These are phyloP conservation scores for Xylaria polymorpha DNA, from an alignment of 2,329 filamentous ascomycete species.

Conservation along the genomic window DNA sequence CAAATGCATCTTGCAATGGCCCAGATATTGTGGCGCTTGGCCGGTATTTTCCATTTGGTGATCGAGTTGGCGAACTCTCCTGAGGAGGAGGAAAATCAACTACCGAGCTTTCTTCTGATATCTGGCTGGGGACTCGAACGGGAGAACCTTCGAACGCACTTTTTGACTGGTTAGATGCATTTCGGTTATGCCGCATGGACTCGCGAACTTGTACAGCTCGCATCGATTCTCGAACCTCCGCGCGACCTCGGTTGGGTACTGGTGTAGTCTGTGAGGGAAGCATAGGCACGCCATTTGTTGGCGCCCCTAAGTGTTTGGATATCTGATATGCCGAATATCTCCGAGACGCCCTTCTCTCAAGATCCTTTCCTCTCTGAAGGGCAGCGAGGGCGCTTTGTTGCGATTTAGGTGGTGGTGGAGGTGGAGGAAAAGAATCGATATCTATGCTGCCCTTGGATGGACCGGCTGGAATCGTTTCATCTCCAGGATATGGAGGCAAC, in stretches of 20 bases:
- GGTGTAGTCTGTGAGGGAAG: constrained; percentile 86
- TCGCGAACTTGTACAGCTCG: constrained; percentile 71
- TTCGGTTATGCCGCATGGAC: constrained; percentile 61
- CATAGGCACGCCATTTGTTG: constrained; percentile 84
- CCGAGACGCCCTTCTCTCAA: constrained; percentile 91
- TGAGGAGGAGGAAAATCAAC: constrained; percentile 46
- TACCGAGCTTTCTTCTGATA: constrained; percentile 69
- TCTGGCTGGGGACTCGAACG: constrained; percentile 66
- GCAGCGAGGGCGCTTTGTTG: constrained; percentile 91
- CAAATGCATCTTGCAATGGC: constrained; percentile 64
- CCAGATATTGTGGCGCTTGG: constrained; percentile 70
- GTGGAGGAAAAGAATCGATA: constrained; percentile 76
- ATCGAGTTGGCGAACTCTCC: constrained; percentile 62
- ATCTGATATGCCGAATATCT: constrained; percentile 98
- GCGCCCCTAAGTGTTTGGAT: constrained; percentile 87
- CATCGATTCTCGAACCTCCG: constrained; percentile 85
- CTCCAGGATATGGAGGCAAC: constrained; percentile 75
- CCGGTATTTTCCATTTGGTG: constrained; percentile 73
- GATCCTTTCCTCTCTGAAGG: constrained; percentile 88
- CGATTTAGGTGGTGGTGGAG: constrained; percentile 82
- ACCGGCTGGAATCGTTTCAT: constrained; percentile 62
- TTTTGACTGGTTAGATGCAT: constrained; percentile 59
- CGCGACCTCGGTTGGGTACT: constrained; percentile 83
- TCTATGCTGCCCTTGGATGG: constrained; percentile 61
- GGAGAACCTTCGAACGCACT: constrained; percentile 67